These are phyloP conservation scores for Clavispora fructus DNA, from an alignment of 805 yeast species.

Conservation along the genomic window DNA sequence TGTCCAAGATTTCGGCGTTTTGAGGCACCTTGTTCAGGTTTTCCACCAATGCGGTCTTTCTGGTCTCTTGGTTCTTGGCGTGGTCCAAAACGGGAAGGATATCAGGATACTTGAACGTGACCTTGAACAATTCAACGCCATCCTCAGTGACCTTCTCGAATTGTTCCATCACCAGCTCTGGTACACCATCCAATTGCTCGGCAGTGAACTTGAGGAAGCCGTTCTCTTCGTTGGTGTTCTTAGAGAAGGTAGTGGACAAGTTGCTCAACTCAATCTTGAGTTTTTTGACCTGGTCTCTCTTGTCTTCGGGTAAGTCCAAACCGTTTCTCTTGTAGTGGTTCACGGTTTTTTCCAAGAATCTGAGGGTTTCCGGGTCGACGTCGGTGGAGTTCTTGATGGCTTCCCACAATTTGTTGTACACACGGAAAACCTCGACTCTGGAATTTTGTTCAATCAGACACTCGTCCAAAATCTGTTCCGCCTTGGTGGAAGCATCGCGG, in stretches of 20 bases:
- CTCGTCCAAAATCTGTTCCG: slow-evolving; percentile 53
- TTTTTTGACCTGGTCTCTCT: slow-evolving; percentile 51
- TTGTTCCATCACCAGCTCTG: slow-evolving; percentile 54
- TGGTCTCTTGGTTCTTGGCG: slow-evolving; percentile 58
- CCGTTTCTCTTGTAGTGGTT: slow-evolving; percentile 64
- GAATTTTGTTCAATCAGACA: slow-evolving; percentile 58
- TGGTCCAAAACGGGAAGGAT: slow-evolving; percentile 70
- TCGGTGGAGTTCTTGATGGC: slow-evolving; percentile 18
- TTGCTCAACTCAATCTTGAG: slow-evolving; percentile 57
- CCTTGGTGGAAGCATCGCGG: slow-evolving; percentile 65
- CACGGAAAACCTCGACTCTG: slow-evolving; percentile 60
- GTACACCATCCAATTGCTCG: slow-evolving; percentile 71
- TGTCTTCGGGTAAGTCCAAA: slow-evolving; percentile 51
- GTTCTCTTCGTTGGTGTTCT: slow-evolving; percentile 67
- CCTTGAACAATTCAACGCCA: slow-evolving; percentile 43
- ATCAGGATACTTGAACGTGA: slow-evolving; percentile 82
- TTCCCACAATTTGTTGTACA: slow-evolving; percentile 49
- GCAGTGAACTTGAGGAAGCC: slow-evolving; percentile 55
- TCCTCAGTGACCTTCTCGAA: slow-evolving; percentile 45
- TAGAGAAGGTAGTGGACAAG: slow-evolving; percentile 51
- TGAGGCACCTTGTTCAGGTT: slow-evolving; percentile 60
- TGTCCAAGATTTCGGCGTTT: slow-evolving; percentile 55
- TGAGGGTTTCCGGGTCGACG: slow-evolving; percentile 50
- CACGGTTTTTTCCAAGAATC: slow-evolving; percentile 53
- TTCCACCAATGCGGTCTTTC: slow-evolving; percentile 60